Conservation (phyloP, 2,329 filamentous ascomycete species). For the Colletotrichum simmondsii region DNA sequence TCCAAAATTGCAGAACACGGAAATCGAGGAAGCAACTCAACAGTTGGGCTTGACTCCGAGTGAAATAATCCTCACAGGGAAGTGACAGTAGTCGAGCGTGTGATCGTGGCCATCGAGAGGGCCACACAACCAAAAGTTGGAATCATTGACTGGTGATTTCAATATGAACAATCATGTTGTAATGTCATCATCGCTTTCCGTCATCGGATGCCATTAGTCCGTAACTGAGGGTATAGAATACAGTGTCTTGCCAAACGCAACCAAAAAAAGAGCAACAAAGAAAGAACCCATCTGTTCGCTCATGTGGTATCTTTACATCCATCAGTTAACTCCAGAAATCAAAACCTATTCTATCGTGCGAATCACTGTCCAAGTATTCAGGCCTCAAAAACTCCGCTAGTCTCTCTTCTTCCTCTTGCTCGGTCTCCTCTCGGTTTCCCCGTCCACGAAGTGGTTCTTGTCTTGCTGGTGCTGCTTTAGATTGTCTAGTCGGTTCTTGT, state of each 20-base stretch:
- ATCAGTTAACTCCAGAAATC: neutral
- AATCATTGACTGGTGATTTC: neutral
- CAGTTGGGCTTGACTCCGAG: too few species aligned
- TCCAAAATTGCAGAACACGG: too few species aligned
- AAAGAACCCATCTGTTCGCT: neutral
- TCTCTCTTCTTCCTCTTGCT: slow-evolving; percentile 60
- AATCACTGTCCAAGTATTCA: slow-evolving; percentile 4
- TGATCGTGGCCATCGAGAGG: neutral
- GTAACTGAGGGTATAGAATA: neutral
- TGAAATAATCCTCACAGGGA: too few species aligned
- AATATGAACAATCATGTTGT: neutral
- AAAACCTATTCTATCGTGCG: neutral
- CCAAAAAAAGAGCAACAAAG: neutral
- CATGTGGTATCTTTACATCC: neutral
- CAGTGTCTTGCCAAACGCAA: neutral
- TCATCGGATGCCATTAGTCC: neutral
- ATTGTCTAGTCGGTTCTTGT: slow-evolving; percentile 67
- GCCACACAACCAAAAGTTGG: neutral
- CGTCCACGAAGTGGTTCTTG: slow-evolving; percentile 64
- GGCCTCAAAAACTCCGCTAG: slow-evolving; percentile 14
- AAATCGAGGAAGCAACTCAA: too few species aligned
- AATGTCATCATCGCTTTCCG: neutral
- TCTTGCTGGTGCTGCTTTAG: slow-evolving; percentile 66
- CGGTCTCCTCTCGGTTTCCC: slow-evolving; percentile 49
- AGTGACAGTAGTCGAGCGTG: too few species aligned